Base-by-base conservation (phyloP, 352 stramenopile genomes). In the Blastocystis sp. region DNA sequence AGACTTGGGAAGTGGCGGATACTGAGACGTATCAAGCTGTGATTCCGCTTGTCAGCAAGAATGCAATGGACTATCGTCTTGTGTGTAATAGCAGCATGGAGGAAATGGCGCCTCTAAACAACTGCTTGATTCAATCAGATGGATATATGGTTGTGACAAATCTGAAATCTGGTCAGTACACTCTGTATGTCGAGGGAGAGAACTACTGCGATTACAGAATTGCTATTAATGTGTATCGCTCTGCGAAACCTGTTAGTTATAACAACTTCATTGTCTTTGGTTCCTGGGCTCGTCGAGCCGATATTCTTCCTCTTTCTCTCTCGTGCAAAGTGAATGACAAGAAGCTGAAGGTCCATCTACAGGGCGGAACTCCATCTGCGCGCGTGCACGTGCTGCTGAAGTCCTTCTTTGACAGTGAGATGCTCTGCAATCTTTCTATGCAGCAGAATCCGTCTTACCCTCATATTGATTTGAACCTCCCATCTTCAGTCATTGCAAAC, bases 401-500 rank as follows among this genome's bases (percentile, higher is more conserved):
- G 20, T 34, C 30, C 16, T 54, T 81, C 70, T 63, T 9, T 11
- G 70, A 81, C 16, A 65, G 70, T 24, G 26, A 43, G 41, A 30
- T 39, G 8, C 43, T 81, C 5, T 45, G 70, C 45, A 24, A 62
- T 16, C 26, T 81, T 16, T 11, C n/a, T 24, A 13, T 65, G 26
- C 20, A 26, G 20, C 11, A 41, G 18, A 41, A 37, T 18, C 9
- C 43, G 5, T 45, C 6, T n/a, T 18, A 81, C 13, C 4, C 20
- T 3, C 30, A 7, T 4, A 47, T 63, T 6, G 18, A 41, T 16
- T 24, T 65, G n/a, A 30, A 50, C 30, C 66, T 45, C 50, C 13
- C 56, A 39, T 78, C 66, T 34, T 81, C 45, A 5, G 7, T 63
- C 26, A 81, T 81, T 39, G 70, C 45, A 26, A 81, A 81, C n/a